Evolutionary conservation across 768 basidiomycete species (phyloP), one percentile per base, ranked within the genome.

Genomic region (Mycena olivaceomarginata): DNA sequence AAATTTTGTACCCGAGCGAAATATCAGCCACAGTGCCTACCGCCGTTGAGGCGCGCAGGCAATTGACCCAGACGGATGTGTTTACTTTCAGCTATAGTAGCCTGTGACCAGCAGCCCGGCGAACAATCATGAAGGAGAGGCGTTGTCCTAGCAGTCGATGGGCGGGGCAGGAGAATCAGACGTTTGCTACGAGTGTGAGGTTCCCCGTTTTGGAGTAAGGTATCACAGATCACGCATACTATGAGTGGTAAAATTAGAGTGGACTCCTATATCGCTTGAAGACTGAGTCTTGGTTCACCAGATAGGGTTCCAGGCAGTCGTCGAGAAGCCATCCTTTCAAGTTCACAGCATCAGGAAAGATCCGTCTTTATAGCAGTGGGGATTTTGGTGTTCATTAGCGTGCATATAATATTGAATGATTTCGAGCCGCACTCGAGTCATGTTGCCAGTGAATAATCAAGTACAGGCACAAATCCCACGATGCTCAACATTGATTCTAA

Each of bases 181-280:
- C 41, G 41, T 65, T 20, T 70, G 57, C 10, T 43, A 70, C 68
- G 67, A 68, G 70, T 51, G 70, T 63, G 70, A 48, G 70, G 70
- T 71, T 3, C 60, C 70, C 60, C 9, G 25, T 71, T 63, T 25
- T 7, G 45, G 62, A 63, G 60, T 48, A 46, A 46, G 60, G 60
- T 69, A 69, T 56, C 15, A 31, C 1, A 7, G 57, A 56, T 13
- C 16, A 67, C 25, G 40, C 15, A 67, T 45, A 45, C 31, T n/a
- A 43, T 20, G 2, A 48, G 25, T 4, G 31, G 31, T 22, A 67
- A 4, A 8, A 37, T 25, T 31, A 71, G 31, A 64, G 63, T 71
- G 53, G 48, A 22, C 9, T 63, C 31, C 31, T 31, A 31, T 4
- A 22, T 71, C 64, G 20, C 63, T 53, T 25, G 53, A 72, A 72